Evolutionary conservation across 148 eudicot genomes (phyloP).

Genomic region (Cornus suecica): DNA sequence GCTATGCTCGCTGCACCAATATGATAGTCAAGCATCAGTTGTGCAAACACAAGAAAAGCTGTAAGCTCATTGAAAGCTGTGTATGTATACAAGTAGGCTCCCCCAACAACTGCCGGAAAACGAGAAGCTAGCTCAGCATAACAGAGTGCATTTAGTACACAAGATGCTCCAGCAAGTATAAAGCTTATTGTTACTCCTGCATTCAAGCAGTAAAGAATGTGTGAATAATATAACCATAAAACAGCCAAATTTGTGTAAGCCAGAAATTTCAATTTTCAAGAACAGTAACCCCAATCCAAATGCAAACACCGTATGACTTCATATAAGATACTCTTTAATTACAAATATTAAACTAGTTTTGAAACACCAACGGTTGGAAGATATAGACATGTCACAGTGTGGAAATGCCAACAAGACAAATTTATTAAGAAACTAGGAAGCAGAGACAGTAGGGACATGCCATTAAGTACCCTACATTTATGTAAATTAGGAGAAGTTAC

Average conservation of each 20-base stretch:
- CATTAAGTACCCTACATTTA: no score
- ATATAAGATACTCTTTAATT: neutral
- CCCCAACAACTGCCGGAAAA: conserved; percentile 97
- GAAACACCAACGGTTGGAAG: neutral
- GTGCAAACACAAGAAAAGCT: conserved; percentile 93
- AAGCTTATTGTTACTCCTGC: conserved; percentile 95
- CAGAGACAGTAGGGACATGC: neutral
- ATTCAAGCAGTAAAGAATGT: conserved; percentile 9
- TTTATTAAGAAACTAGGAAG: neutral
- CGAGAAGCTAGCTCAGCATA: conserved; percentile 95
- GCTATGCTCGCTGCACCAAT: conserved; percentile 99
- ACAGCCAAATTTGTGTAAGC: neutral
- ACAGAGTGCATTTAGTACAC: conserved; percentile 92
- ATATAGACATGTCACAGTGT: neutral
- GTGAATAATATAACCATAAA: conserved; percentile 6
- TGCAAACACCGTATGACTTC: neutral
- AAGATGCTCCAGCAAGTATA: conserved; percentile 82
- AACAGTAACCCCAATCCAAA: neutral
- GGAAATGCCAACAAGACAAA: neutral
- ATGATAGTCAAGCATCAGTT: conserved; percentile 95
- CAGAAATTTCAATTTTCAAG: neutral
- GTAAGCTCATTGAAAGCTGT: conserved; percentile 97
- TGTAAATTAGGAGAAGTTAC: neutral
- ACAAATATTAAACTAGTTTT: neutral
- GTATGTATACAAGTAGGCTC: conserved; percentile 89